Evolutionary conservation across 2,329 filamentous ascomycete genomes (phyloP).

Genomic region (Blumeriella jaapii): DNA sequence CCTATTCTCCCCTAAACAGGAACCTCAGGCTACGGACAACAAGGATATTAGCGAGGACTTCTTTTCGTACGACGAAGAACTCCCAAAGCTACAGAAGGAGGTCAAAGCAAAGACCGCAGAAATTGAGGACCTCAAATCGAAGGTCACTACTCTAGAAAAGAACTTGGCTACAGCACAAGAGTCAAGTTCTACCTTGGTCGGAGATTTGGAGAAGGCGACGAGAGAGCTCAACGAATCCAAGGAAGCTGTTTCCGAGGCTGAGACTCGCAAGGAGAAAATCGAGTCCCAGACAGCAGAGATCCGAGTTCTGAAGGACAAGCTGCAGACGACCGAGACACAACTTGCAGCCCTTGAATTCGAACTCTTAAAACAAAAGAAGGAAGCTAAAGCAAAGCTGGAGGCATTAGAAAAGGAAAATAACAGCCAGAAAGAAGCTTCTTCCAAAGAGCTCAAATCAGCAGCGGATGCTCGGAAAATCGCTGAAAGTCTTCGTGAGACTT

Average conservation of each 20-base stretch:
- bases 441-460: constrained; percentile 13
- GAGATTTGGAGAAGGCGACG: constrained; percentile 29
- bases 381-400: constrained; percentile 15
- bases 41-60: constrained; percentile 52
- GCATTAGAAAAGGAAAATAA: constrained; percentile 14
- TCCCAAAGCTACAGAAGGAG: constrained; percentile 69
- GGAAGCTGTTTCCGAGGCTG: constrained; percentile 38
- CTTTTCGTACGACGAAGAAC: constrained; percentile 85
- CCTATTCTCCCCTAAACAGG: constrained; percentile 39
- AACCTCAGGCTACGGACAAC: constrained; percentile 28
- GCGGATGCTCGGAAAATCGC: constrained; percentile 14
- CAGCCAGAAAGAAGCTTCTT: constrained; percentile 11
- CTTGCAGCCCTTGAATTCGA: constrained; percentile 15
- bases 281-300: constrained; percentile 21
- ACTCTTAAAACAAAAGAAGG: constrained; percentile 17
- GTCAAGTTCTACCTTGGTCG: constrained; percentile 52
- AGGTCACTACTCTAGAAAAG: constrained; percentile 56
- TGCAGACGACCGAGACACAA: constrained; percentile 18
- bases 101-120: constrained; percentile 58
- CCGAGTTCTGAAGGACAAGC: constrained; percentile 19
- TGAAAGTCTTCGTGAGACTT: constrained; percentile 12
- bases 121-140: constrained; percentile 55
- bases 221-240: constrained; percentile 59
- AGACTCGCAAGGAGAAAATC: constrained; percentile 15
- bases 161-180: constrained; percentile 64